Evolutionary conservation across 768 basidiomycete species (phyloP).

Genomic region (Candolleomyces aberdarensis): DNA sequence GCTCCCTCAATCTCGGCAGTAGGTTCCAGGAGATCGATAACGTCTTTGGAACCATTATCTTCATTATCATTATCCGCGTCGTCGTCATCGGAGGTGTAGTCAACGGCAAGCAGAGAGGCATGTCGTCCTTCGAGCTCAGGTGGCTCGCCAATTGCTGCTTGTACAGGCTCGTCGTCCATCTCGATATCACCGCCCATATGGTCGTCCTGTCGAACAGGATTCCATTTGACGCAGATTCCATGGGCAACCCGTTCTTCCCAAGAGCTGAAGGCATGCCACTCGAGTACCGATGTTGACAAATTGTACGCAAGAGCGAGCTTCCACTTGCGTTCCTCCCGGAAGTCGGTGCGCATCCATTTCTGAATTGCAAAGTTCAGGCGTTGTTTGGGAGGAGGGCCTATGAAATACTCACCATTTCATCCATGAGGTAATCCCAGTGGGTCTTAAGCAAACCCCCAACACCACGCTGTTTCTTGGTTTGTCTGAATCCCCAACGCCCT

Average conservation of each 20-base stretch:
- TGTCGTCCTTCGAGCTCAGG: constrained; percentile 13
- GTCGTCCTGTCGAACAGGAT: constrained; percentile 22
- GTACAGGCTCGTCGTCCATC: constrained; percentile 31
- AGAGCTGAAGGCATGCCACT: constrained; percentile 81
- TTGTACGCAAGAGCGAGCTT: constrained; percentile 83
- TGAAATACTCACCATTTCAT: constrained; percentile 80
- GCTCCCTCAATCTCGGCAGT: constrained; percentile 54
- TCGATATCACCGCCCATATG: constrained; percentile 17
- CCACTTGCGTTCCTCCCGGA: constrained; percentile 92
- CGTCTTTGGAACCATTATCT: constrained; percentile 49
- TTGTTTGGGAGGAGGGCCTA: too few species aligned
- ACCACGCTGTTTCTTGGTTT: constrained; percentile 90
- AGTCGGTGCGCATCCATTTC: constrained; percentile 98
- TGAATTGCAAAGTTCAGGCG: constrained; percentile 22
- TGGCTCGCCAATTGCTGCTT: constrained; percentile 22
- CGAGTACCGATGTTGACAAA: constrained; percentile 75
- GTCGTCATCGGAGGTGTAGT: constrained; percentile 67
- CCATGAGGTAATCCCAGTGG: constrained; percentile 94
- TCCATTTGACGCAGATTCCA: constrained; percentile 72
- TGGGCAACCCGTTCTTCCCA: constrained; percentile 58
- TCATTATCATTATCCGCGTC: constrained; percentile 67
- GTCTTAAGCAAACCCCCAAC: constrained; percentile 73
- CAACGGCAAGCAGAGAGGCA: constrained; percentile 37
- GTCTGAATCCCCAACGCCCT: constrained; percentile 87
- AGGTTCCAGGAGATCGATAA: constrained; percentile 61